Percentiles rank a stretch among this genome's conserved stretches.
These are phyloP conservation scores for Kodamaea sagamina DNA, from an alignment of 805 yeast genomes.

Conservation along the genomic window DNA sequence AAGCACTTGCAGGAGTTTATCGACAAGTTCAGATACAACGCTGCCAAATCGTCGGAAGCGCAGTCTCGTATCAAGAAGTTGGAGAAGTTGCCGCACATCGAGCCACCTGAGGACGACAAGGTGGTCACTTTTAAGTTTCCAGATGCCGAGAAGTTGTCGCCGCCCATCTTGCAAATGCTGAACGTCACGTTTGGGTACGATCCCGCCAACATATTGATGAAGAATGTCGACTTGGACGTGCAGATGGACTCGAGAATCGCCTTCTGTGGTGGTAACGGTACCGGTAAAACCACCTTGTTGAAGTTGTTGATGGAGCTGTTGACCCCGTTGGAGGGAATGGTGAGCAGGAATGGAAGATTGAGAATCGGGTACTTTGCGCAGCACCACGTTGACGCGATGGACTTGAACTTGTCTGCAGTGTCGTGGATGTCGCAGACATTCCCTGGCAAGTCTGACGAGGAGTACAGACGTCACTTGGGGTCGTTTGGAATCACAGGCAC, in stretches of 20 bases:
- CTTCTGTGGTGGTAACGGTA: constrained; percentile 97
- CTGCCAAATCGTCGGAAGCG: constrained; percentile 96
- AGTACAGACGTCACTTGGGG: constrained; percentile 94
- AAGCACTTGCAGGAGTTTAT: constrained; percentile 91
- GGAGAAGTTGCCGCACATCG: constrained; percentile 90
- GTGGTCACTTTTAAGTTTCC: constrained; percentile 87
- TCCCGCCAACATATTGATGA: constrained; percentile 62
- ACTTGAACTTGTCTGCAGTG: constrained; percentile 78
- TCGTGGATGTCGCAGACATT: constrained; percentile 87
- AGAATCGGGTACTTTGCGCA: constrained; percentile 97
- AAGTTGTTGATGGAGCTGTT: constrained; percentile 81
- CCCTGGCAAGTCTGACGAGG: constrained; percentile 96
- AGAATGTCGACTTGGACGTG: constrained; percentile 82
- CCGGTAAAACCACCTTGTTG: constrained; percentile 95
- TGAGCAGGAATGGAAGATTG: constrained; percentile 78
- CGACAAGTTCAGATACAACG: constrained; percentile 95
- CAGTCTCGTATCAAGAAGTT: constrained; percentile 96
- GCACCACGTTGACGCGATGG: constrained; percentile 98
- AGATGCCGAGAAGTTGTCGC: constrained; percentile 89
- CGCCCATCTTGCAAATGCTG: constrained; percentile 88
- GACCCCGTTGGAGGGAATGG: constrained; percentile 74
- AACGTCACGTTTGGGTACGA: constrained; percentile 85
- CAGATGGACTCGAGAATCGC: constrained; percentile 96
- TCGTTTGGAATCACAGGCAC: constrained; percentile 97
- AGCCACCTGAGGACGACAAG: constrained; percentile 92